Conservation (phyloP, 331 rosid genomes). For the Malus hybrid region DNA sequence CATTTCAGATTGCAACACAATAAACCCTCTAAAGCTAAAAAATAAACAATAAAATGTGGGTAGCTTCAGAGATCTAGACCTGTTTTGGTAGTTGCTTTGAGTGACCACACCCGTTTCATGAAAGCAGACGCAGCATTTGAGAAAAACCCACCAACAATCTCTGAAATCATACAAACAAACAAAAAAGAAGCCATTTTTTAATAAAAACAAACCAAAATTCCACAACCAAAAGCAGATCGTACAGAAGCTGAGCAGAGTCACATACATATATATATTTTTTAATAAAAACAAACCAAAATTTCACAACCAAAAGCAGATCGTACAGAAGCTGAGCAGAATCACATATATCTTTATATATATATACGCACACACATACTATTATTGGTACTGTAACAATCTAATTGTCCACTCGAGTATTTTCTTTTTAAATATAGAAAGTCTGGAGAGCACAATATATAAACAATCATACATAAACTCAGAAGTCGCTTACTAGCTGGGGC, state of each 20-base stretch:
- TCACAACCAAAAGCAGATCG: constrained; percentile 23
- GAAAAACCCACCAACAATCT: constrained; percentile 59
- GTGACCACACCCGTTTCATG: constrained; percentile 72
- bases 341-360: not conserved
- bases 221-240: constrained; percentile 23
- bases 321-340: not conserved
- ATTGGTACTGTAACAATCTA: too few species aligned
- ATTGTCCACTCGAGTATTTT: too few species aligned
- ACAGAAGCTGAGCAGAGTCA: not conserved
- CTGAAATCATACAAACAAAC: constrained; percentile 24
- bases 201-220: constrained; percentile 5
- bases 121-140: constrained; percentile 60
- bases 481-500: constrained; percentile 67
- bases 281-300: constrained; percentile 4
- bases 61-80: constrained; percentile 50
- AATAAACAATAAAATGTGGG: not conserved
- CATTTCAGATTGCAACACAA: constrained; percentile 18
- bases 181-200: not conserved
- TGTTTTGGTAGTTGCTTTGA: constrained; percentile 63
- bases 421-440: too few species aligned
- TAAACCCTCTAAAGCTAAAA: not conserved
- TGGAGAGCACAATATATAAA: too few species aligned
- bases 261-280: too few species aligned
- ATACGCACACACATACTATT: too few species aligned
- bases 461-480: not conserved